Evolutionary conservation across 805 yeast genomes (phyloP), one percentile per base, ranked within the genome.

Genomic region (Brettanomyces custersianus): DNA sequence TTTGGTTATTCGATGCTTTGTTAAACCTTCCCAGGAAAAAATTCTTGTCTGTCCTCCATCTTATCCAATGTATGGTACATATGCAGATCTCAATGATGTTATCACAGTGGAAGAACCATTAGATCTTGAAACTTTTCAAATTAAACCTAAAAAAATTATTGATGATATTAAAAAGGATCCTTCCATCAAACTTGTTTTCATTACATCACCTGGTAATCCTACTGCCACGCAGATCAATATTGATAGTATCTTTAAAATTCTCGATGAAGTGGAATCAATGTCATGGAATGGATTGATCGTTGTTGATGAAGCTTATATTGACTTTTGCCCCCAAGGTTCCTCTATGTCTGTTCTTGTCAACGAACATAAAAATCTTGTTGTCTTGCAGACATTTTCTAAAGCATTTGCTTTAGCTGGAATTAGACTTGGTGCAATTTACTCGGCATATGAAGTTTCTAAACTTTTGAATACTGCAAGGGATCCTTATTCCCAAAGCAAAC

Each of bases 161-260:
- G 57, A 63, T 8, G 60, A 69, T 2, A 59, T 90, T 18, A 43
- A 54, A 6, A 51, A 53, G 0, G 96, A 90, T 46, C 56, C 74
- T 0, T 35, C 59, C 4, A 80, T 90, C 47, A 88, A 87, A 51
- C 51, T 92, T 40, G 68, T 82, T 2, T 88, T 85, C 54, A 62
- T 90, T 42, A 90, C 97, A 13, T 83, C 96, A 1, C 98, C 98
- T 9, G 98, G 98, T 24, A 92, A 92, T 56, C 98, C 98, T 25
- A 90, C 98, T 0, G 96, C 81, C 10, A 70, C 74, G 21, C 62
- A 73, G 32, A 55, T 90, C 31, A 63, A 69, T 15, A 63, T 68
- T 4, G 55, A 53, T 0, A 61, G 72, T 28, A 62, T 87, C 28
- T 62, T 66, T 34, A 52, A 64, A 36, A 50, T 83, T 2, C 52